Conservation (phyloP, 768 basidiomycete species). For the Phanerochaete carnosa region DNA sequence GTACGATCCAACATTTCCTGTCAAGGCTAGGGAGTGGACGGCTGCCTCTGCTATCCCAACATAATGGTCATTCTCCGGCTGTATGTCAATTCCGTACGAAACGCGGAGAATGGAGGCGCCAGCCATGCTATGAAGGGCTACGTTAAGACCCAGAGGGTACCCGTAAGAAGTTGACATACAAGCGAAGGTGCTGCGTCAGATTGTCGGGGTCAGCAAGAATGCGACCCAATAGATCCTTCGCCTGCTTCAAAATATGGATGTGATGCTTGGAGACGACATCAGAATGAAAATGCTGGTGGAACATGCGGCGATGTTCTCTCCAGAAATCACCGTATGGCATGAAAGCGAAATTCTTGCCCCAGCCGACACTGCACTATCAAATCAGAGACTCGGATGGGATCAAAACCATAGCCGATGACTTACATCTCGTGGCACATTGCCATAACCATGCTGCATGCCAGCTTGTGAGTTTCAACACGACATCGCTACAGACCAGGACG, state of each 20-base stretch:
- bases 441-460: conserved; percentile 11
- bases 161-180: not conserved
- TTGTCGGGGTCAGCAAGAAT: not conserved
- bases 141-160: not conserved
- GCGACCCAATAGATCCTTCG: not conserved
- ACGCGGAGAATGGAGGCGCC: conserved; percentile 12
- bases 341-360: conserved; percentile 4
- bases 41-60: conserved; percentile 12
- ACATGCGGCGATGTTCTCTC: conserved; percentile 4
- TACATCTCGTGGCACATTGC: conserved; percentile 19
- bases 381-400: not conserved
- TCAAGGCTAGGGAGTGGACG: not conserved
- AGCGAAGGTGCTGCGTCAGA: conserved; percentile 8
- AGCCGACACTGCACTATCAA: not conserved
- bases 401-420: not conserved
- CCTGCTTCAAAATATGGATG: not conserved
- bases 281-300: conserved; percentile 11
- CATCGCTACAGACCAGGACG: not conserved
- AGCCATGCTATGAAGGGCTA: conserved; percentile 10
- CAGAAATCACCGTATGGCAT: conserved; percentile 8
- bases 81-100: conserved; percentile 16
- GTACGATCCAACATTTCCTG: conserved; percentile 13
- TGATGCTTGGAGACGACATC: not conserved
- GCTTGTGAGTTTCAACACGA: not conserved
- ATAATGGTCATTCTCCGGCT: conserved; percentile 12